Conservation (phyloP, 139 green algal genomes). For the Limnomonas spitsbergensis region DNA sequence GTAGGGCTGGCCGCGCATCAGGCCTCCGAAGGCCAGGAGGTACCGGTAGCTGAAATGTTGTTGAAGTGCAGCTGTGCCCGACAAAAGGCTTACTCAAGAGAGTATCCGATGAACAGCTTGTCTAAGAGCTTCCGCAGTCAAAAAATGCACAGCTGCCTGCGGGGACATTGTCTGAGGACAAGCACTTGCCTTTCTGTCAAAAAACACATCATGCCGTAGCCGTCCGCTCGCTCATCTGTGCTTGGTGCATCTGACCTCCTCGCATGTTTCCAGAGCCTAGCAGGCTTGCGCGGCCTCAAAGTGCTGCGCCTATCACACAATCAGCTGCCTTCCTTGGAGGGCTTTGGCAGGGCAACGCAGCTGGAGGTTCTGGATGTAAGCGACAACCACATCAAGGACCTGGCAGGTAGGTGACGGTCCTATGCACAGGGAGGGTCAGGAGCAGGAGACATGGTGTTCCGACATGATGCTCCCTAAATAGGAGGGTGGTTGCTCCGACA, state of each 20-base stretch:
- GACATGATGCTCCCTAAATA: too few species aligned
- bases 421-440: background rate
- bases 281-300: slow-evolving; percentile 22
- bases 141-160: too few species aligned
- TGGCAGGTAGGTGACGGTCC: slow-evolving; percentile 6
- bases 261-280: slow-evolving; percentile 23
- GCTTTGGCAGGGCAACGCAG: slow-evolving; percentile 17
- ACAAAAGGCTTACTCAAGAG: too few species aligned
- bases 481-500: background rate
- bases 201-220: background rate
- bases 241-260: background rate
- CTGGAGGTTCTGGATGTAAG: slow-evolving; percentile 28
- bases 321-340: slow-evolving; percentile 21
- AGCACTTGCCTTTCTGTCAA: too few species aligned
- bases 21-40: too few species aligned
- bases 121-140: too few species aligned
- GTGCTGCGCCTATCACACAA: slow-evolving; percentile 36
- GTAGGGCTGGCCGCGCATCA: background rate
- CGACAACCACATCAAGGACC: slow-evolving; percentile 19
- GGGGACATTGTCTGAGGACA: too few species aligned
- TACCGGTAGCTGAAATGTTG: background rate
- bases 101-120: too few species aligned
- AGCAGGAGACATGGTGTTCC: too few species aligned
- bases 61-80: background rate
- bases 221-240: background rate